Base-by-base conservation (phyloP, 257 asterid genomes). In the Gynochthodes officinalis region DNA sequence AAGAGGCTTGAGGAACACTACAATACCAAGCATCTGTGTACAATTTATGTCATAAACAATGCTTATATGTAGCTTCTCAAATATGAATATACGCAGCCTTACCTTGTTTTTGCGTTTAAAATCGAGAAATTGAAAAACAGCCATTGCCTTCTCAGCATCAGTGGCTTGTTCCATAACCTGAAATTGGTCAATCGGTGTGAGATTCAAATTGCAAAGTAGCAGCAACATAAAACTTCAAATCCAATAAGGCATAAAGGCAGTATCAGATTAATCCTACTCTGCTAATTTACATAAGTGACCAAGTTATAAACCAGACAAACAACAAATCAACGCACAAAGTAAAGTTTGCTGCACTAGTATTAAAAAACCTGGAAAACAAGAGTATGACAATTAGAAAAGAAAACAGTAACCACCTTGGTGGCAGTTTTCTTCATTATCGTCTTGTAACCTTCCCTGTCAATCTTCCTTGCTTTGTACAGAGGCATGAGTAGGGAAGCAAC, bases 351-450 rank as follows among this genome's bases (percentile, higher is more conserved):
- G 0, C 25, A 52, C 72, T 18, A 16, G 23, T 2, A 66, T 64
- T 0, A 73, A 62, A 28, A 44, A 12, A 19, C 5, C 0, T 0
- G 27, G 28, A 32, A 18, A 33, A 33, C 3, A 18, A 25, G 61
- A 40, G 53, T 33, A 37, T 44, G 66, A 35, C n/a, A 7, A 64
- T 66, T 28, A 32, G 72, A 57, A 77, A 32, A 76, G 55, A 42
- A 73, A 70, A 74, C 72, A 75, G 74, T n/a, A 64, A n/a, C 61
- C 46, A 95, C 99, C 99, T 92, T 92, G 77, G 98, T 89, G 52
- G 98, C 99, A 46, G 98, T 86, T 92, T 91, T 95, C 89, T 95
- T 95, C 99, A 95, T 95, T 69, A 95, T 95, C 61, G 90, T 80
- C 87, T 95, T 95, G 79, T 92, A 95, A 64, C 93, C 94, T 3